phyloP scores from a whole-genome alignment of 805 yeast species.

The Starmera caribaea region DNA sequence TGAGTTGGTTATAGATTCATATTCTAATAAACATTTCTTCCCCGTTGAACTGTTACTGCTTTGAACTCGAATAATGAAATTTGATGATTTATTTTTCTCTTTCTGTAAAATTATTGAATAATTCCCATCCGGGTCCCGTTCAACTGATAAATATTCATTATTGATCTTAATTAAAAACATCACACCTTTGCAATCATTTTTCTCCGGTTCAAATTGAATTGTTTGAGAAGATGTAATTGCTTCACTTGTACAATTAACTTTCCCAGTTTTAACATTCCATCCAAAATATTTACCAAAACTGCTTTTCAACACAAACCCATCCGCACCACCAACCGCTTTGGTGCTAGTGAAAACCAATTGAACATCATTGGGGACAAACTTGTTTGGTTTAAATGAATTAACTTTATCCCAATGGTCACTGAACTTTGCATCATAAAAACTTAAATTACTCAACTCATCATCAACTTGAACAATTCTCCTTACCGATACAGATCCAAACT shows the following conservation, averaged over 20 bases:
- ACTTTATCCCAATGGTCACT: neutral
- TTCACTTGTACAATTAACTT: constrained; percentile 17
- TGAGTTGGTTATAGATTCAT: too few species aligned
- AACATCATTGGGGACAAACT: constrained; percentile 21
- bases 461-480: neutral
- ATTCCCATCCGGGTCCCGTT: neutral
- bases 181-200: constrained; percentile 5
- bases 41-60: constrained; percentile 10
- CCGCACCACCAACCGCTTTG: constrained; percentile 1
- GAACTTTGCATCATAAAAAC: constrained; percentile 4
- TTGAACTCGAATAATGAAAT: constrained; percentile 9
- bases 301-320: constrained; percentile 19
- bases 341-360: constrained; percentile 22
- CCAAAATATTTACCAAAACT: constrained; percentile 19
- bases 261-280: constrained; percentile 8
- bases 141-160: constrained; percentile 6
- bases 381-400: constrained; percentile 2
- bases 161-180: constrained; percentile 14
- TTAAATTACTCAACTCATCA: neutral
- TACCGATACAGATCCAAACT: neutral
- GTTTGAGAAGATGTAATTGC: constrained; percentile 24
- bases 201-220: constrained; percentile 12
- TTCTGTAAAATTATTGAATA: neutral
- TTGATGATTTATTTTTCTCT: neutral
- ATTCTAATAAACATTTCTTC: too few species aligned